Conservation (phyloP, 2,329 filamentous ascomycete species). For the Cladosporium austrohemisphaericum region DNA sequence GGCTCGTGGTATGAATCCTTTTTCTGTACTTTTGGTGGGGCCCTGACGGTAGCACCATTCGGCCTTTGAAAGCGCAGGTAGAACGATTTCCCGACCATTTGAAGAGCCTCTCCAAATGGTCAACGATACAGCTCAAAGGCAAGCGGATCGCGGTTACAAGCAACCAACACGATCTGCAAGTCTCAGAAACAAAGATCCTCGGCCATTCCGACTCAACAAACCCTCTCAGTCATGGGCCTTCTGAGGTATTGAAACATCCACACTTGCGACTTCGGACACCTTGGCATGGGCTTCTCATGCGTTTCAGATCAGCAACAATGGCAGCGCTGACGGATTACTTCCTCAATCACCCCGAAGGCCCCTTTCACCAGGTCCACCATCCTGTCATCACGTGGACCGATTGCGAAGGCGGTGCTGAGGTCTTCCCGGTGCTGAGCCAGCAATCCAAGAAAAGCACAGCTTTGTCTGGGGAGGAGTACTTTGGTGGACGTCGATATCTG, state of each 20-base stretch:
- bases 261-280: neutral
- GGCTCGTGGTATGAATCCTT: neutral
- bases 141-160: too few relatives aligned
- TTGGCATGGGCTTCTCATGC: neutral
- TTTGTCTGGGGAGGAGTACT: neutral
- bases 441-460: neutral
- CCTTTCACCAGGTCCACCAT: neutral
- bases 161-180: neutral
- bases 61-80: too few relatives aligned
- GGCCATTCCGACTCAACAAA: neutral
- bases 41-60: too few relatives aligned
- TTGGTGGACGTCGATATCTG: neutral
- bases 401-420: neutral
- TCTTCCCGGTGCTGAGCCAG: neutral
- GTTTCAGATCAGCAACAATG: neutral
- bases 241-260: neutral
- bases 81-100: too few relatives aligned
- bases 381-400: conserved; percentile 2
- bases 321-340: neutral
- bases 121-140: too few relatives aligned
- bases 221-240: neutral
- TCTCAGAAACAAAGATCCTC: neutral
- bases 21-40: neutral
- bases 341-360: neutral
- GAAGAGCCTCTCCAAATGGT: too few relatives aligned